Evolutionary conservation across 1,284 basidiomycete genomes (phyloP).

Genomic region (Leccinum huronense): DNA sequence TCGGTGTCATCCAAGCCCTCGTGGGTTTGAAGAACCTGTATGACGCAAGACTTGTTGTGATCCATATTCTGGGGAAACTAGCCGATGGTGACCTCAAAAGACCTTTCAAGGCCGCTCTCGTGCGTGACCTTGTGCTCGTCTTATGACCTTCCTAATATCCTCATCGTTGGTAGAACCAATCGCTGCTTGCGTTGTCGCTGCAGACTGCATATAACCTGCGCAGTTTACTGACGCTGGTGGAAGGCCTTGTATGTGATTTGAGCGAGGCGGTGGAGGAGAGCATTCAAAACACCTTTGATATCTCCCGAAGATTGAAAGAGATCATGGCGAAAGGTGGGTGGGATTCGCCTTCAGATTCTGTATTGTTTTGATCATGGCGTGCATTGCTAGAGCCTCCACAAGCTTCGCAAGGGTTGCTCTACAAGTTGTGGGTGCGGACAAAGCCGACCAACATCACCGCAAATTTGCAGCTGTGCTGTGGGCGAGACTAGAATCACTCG

Average conservation of each 20-base stretch:
- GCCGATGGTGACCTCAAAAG: too few species aligned
- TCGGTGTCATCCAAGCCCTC: conserved; percentile 40
- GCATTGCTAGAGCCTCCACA: conserved; percentile 25
- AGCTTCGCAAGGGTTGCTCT: conserved; percentile 46
- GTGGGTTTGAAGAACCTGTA: too few species aligned
- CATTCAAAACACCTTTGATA: conserved; percentile 82
- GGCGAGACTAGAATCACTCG: conserved; percentile 76
- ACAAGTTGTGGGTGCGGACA: too few species aligned
- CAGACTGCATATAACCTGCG: conserved; percentile 95
- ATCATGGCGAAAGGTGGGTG: conserved; percentile 68
- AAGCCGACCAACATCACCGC: conserved; percentile 79
- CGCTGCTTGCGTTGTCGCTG: conserved; percentile 84
- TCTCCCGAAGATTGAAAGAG: conserved; percentile 84
- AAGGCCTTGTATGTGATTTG: conserved; percentile 76
- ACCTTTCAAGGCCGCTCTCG: conserved; percentile 67
- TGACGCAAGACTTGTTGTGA: too few species aligned
- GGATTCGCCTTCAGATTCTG: conserved; percentile 5
- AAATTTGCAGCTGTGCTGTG: conserved; percentile 81
- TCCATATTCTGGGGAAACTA: too few species aligned
- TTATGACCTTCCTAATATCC: conserved; percentile 2
- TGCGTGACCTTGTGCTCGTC: conserved; percentile 38
- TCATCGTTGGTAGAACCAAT: conserved; percentile 66
- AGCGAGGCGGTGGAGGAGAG: conserved; percentile 81
- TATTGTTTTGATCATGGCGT: too few species aligned
- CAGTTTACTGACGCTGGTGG: too few species aligned